Evolutionary conservation across 768 basidiomycete genomes (phyloP).

Genomic region (Hortiboletus campestris): DNA sequence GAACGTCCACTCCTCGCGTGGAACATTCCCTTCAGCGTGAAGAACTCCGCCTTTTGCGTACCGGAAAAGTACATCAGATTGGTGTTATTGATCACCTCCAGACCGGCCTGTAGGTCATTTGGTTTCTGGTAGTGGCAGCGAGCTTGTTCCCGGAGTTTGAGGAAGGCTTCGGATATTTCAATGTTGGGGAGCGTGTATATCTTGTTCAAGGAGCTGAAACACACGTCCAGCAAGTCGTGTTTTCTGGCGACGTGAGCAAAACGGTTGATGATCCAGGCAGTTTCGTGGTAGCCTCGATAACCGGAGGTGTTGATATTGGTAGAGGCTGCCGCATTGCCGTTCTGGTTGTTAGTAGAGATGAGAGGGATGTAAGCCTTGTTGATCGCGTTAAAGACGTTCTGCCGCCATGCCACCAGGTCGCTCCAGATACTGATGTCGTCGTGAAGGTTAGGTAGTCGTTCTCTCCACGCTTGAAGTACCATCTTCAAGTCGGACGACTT

Average conservation of each 20-base stretch:
- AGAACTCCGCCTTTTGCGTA: constrained; percentile 96
- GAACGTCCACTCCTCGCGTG: constrained; percentile 80
- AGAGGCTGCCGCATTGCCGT: constrained; percentile 46
- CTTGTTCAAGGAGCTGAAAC: constrained; percentile 90
- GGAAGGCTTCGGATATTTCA: constrained; percentile 98
- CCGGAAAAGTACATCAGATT: constrained; percentile 97
- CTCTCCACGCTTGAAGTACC: constrained; percentile 96
- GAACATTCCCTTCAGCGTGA: constrained; percentile 98
- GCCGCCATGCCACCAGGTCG: constrained; percentile 98
- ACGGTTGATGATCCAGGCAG: constrained; percentile 99
- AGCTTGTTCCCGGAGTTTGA: constrained; percentile 97
- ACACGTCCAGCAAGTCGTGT: constrained; percentile 94
- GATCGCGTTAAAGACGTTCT: constrained; percentile 96
- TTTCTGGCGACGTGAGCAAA: constrained; percentile 98
- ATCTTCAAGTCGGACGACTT: constrained; percentile 94
- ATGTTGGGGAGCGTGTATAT: constrained; percentile 99
- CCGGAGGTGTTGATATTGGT: constrained; percentile 78
- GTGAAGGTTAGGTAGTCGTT: constrained; percentile 90
- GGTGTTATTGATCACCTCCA: constrained; percentile 99
- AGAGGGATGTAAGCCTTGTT: constrained; percentile 95
- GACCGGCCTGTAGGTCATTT: constrained; percentile 86
- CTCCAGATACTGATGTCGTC: constrained; percentile 99
- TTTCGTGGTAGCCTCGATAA: constrained; percentile 97
- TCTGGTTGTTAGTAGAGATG: constrained; percentile 58
- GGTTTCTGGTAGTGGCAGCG: constrained; percentile 97